Evolutionary conservation across 768 basidiomycete species (phyloP).

Genomic region (Lentinula edodes): DNA sequence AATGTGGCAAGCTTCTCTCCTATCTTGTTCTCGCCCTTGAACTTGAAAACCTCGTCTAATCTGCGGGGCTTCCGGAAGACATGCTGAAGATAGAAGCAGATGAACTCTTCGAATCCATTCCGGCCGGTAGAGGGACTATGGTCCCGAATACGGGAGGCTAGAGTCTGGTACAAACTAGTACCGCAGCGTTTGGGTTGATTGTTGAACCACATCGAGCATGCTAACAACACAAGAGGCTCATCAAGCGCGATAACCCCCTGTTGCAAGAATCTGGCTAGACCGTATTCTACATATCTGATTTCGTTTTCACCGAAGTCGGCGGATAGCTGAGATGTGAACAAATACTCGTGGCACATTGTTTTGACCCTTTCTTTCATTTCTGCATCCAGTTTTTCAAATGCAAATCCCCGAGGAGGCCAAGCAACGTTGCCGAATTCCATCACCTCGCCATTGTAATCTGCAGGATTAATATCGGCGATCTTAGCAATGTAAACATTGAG

Average conservation of each 20-base stretch:
- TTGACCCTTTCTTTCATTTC: neutral
- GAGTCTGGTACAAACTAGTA: neutral
- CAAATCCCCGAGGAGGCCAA: neutral
- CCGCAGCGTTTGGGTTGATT: neutral
- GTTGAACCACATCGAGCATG: neutral
- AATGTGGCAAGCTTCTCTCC: neutral
- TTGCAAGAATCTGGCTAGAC: neutral
- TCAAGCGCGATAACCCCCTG: neutral
- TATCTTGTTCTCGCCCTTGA: neutral
- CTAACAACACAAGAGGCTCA: neutral
- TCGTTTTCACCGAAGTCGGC: neutral
- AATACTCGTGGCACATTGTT: neutral
- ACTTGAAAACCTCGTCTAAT: neutral
- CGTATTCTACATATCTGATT: neutral
- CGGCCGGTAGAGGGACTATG: neutral
- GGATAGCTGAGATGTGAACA: neutral
- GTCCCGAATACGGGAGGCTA: no score
- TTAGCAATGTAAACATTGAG: neutral
- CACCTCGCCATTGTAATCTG: neutral
- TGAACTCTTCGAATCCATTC: slow-evolving; percentile 1
- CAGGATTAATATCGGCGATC: neutral
- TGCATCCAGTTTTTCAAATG: neutral
- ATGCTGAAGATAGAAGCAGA: neutral
- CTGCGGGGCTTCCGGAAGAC: neutral
- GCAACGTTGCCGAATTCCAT: neutral